phyloP scores from a whole-genome alignment of 2,329 filamentous ascomycete genomes.

The Hymenoscyphus infarciens region DNA sequence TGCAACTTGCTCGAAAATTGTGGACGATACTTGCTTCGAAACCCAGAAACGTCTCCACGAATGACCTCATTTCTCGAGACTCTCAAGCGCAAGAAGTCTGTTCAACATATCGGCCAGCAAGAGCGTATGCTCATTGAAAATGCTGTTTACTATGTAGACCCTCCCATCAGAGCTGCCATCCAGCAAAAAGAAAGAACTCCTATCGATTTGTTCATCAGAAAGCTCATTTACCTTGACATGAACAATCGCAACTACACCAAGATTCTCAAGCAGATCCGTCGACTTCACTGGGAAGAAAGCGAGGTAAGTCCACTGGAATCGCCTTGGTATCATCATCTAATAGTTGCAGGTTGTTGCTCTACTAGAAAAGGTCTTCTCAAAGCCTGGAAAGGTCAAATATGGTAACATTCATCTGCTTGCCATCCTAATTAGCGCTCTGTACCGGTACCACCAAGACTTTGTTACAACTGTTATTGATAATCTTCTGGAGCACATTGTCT shows the following conservation, averaged over 20 bases:
- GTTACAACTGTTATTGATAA: conserved; percentile 90
- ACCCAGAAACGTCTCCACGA: conserved; percentile 84
- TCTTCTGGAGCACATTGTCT: conserved; percentile 78
- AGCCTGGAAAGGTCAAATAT: conserved; percentile 96
- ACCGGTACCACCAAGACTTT: conserved; percentile 89
- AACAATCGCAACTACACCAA: conserved; percentile 93
- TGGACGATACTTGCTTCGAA: conserved; percentile 87
- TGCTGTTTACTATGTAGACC: conserved; percentile 95
- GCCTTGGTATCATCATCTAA: conserved; percentile 8
- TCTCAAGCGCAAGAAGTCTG: conserved; percentile 89
- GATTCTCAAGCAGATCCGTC: conserved; percentile 88
- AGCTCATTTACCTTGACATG: conserved; percentile 89
- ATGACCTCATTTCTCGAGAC: conserved; percentile 96
- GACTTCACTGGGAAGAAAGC: conserved; percentile 94
- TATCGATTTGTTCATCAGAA: conserved; percentile 87
- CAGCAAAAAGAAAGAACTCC: conserved; percentile 95
- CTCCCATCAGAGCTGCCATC: conserved; percentile 87
- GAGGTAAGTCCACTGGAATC: conserved; percentile 52
- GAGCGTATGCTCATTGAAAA: conserved; percentile 99
- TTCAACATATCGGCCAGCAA: conserved; percentile 90
- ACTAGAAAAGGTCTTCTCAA: conserved; percentile 83
- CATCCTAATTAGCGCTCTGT: conserved; percentile 81
- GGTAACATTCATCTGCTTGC: conserved; percentile 93
- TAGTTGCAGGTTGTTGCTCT: conserved; percentile 34
- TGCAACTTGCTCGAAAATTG: conserved; percentile 96